Conservation (phyloP, 768 basidiomycete species). For the Russula ochroleuca region DNA sequence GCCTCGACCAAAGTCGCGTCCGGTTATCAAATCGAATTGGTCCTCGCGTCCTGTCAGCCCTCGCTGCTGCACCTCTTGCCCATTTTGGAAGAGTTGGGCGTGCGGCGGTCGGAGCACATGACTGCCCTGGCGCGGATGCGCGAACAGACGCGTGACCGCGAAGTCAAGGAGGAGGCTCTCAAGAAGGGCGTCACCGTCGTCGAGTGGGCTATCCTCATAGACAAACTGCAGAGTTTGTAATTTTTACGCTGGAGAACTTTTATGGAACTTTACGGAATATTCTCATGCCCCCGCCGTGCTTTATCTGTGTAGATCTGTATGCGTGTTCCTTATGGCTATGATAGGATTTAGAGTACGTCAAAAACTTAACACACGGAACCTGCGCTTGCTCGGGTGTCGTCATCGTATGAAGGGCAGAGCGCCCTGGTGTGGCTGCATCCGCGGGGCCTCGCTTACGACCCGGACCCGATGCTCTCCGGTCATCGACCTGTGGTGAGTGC, state of each 20-base stretch:
- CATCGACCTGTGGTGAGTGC: no score
- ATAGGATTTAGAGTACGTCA: background rate
- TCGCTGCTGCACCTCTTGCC: constrained; percentile 61
- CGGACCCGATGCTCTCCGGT: no score
- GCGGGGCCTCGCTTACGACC: no score
- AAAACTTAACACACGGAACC: background rate
- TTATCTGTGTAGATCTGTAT: background rate
- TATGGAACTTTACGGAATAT: background rate
- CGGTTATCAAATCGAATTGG: constrained; percentile 44
- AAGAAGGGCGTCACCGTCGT: constrained; percentile 63
- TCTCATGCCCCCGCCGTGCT: background rate
- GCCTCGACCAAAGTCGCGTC: constrained; percentile 37
- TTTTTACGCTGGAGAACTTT: background rate
- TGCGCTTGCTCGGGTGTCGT: background rate
- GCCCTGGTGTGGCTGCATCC: background rate
- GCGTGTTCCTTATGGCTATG: background rate
- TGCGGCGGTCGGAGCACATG: constrained; percentile 55
- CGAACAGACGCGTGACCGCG: constrained; percentile 62
- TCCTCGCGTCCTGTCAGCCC: constrained; percentile 61
- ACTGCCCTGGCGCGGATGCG: constrained; percentile 56
- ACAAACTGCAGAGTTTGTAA: constrained; percentile 48
- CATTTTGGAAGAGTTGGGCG: constrained; percentile 53
- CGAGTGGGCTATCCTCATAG: constrained; percentile 77
- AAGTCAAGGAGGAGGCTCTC: constrained; percentile 67
- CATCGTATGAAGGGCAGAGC: background rate